Conservation (phyloP, 2,329 filamentous ascomycete species). For the Cercospora zeae-maydis region DNA sequence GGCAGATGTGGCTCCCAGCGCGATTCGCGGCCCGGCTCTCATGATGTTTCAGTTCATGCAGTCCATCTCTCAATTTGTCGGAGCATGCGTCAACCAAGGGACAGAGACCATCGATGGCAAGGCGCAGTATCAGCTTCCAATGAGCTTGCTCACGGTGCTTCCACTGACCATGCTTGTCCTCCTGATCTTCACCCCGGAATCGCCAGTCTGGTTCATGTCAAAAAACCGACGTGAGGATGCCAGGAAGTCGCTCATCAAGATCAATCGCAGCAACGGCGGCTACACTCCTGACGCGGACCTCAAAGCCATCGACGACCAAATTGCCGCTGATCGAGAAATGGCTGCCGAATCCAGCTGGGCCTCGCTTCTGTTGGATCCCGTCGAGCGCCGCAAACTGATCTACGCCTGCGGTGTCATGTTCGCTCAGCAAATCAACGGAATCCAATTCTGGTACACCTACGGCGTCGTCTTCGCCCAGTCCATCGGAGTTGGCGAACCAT, state of each 20-base stretch:
- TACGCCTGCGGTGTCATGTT: slow-evolving; percentile 46
- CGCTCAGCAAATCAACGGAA: slow-evolving; percentile 51
- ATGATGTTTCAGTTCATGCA: slow-evolving; percentile 28
- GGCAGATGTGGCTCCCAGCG: slow-evolving; percentile 22
- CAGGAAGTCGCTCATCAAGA: slow-evolving; percentile 20
- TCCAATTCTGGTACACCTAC: slow-evolving; percentile 38
- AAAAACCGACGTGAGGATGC: slow-evolving; percentile 19
- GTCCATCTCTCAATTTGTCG: slow-evolving; percentile 23
- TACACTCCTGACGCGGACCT: slow-evolving; percentile 21
- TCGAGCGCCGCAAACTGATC: slow-evolving; percentile 48
- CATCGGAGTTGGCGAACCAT: slow-evolving; percentile 26
- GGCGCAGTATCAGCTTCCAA: slow-evolving; percentile 22
- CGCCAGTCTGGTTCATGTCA: slow-evolving; percentile 24
- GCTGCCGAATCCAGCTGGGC: slow-evolving; percentile 39
- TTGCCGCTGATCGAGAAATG: slow-evolving; percentile 21
- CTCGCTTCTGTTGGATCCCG: slow-evolving; percentile 43
- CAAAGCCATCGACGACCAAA: slow-evolving; percentile 21
- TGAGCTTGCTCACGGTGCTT: slow-evolving; percentile 17
- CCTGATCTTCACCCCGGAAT: slow-evolving; percentile 22
- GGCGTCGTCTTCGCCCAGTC: slow-evolving; percentile 25
- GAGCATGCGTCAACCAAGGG: slow-evolving; percentile 26
- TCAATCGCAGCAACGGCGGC: slow-evolving; percentile 18
- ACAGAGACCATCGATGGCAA: slow-evolving; percentile 23
- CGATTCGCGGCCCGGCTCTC: slow-evolving; percentile 23
- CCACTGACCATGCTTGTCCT: slow-evolving; percentile 26